phyloP scores from a whole-genome alignment of 2,329 filamentous ascomycete species.

The Colletotrichum sp. region DNA sequence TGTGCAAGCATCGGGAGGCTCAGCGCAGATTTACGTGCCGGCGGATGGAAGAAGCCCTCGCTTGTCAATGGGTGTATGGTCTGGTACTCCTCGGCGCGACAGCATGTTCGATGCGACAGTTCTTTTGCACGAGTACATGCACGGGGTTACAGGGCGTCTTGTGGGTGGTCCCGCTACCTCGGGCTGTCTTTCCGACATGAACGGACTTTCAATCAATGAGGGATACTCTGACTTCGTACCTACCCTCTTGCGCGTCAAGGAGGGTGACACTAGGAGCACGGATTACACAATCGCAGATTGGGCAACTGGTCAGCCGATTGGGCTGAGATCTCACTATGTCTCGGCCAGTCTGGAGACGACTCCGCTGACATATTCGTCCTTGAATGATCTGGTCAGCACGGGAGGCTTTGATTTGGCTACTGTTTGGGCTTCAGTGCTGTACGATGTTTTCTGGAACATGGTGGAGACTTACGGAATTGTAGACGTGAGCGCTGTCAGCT shows the following conservation, averaged over 20 bases:
- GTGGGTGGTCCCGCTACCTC: not conserved
- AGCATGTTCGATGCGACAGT: not conserved
- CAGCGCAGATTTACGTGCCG: not conserved
- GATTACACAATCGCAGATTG: not conserved
- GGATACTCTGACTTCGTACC: not conserved
- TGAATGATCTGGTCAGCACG: not conserved
- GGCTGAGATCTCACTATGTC: not conserved
- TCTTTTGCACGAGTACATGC: not conserved
- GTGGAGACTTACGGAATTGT: not conserved
- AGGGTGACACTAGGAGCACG: not conserved
- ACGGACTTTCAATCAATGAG: not conserved
- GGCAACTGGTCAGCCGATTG: not conserved
- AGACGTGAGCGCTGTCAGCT: not conserved
- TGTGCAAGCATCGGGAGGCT: slow-evolving; percentile 43
- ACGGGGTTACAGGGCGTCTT: not conserved
- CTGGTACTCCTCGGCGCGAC: not conserved
- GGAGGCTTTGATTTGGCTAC: not conserved
- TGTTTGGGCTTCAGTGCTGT: not conserved
- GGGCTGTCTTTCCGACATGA: not conserved
- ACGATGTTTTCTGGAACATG: not conserved
- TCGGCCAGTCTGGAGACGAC: not conserved
- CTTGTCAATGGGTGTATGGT: not conserved
- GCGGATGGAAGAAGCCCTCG: not conserved
- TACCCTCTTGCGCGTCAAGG: not conserved
- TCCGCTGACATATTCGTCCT: not conserved